These are phyloP conservation scores for Penstemon eatonii DNA, from an alignment of 257 asterid species.

Conservation along the genomic window DNA sequence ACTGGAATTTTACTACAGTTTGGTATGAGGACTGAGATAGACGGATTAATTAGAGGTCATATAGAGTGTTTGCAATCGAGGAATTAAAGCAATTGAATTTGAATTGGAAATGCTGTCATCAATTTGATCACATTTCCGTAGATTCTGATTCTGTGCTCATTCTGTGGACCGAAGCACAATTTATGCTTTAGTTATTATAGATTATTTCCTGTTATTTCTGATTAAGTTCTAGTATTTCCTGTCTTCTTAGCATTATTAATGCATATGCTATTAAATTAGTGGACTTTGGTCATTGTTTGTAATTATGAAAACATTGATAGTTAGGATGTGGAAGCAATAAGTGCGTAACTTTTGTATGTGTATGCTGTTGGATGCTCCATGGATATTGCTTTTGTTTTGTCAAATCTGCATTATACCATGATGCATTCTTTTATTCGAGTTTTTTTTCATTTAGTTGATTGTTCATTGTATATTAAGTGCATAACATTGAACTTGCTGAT, in stretches of 20 bases:
- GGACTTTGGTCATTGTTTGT: slow-evolving; percentile 9
- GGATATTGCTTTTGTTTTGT: slow-evolving; percentile 11
- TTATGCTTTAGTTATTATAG: background rate
- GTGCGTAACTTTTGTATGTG: background rate
- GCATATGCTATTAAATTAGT: background rate
- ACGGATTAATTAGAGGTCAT: background rate
- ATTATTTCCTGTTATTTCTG: background rate
- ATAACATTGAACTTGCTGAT: background rate
- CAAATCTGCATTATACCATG: background rate
- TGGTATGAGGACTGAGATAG: background rate
- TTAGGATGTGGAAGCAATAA: slow-evolving; percentile 12
- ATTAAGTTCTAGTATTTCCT: background rate
- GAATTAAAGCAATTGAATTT: background rate
- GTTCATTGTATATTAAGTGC: background rate
- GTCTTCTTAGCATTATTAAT: background rate
- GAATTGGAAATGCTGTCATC: background rate
- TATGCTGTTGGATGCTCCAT: slow-evolving; percentile 2
- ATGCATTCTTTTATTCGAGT: background rate
- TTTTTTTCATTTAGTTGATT: slow-evolving; percentile 2
- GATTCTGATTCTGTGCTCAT: background rate
- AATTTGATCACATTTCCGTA: background rate
- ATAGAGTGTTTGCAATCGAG: background rate
- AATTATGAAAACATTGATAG: background rate
- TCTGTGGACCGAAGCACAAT: background rate
- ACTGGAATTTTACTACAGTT: too few relatives aligned